Conservation (phyloP, 1,284 basidiomycete species). For the Coniferiporia sulphurascens region DNA sequence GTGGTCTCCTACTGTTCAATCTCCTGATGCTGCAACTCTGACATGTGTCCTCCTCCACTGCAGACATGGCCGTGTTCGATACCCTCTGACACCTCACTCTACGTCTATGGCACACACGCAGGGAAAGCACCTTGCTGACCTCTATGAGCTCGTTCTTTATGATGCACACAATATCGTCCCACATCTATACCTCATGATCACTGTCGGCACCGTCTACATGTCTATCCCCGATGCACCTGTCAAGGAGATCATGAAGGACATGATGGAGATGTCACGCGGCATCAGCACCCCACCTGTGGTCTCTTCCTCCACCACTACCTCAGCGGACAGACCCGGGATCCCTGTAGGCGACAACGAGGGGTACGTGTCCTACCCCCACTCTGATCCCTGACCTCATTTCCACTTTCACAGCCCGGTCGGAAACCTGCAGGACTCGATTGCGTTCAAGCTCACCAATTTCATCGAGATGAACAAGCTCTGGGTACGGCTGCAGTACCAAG, state of each 20-base stretch:
- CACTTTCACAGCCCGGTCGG: constrained; percentile 62
- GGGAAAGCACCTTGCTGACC: constrained; percentile 86
- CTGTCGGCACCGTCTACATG: constrained; percentile 49
- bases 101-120: constrained; percentile 90
- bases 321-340: constrained; percentile 45
- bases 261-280: constrained; percentile 98
- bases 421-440: constrained; percentile 88
- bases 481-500: constrained; percentile 91
- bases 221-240: constrained; percentile 84
- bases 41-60: constrained; percentile 13
- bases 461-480: constrained; percentile 99
- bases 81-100: constrained; percentile 49
- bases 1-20: background rate
- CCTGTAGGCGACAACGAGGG: constrained; percentile 80
- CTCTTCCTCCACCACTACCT: constrained; percentile 88
- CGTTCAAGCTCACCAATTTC: constrained; percentile 95
- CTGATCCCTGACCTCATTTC: background rate
- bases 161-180: constrained; percentile 94
- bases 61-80: constrained; percentile 97
- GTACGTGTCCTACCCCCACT: constrained; percentile 41
- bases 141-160: constrained; percentile 97
- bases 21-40: background rate
- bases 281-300: constrained; percentile 92
- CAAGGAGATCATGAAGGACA: constrained; percentile 99
- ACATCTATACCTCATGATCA: constrained; percentile 95